A percentile compares a stretch with the other conserved stretches of the same genome.
Evolutionary conservation across 306 rosid genomes (phyloP).

Genomic region (Sicyos edulis): DNA sequence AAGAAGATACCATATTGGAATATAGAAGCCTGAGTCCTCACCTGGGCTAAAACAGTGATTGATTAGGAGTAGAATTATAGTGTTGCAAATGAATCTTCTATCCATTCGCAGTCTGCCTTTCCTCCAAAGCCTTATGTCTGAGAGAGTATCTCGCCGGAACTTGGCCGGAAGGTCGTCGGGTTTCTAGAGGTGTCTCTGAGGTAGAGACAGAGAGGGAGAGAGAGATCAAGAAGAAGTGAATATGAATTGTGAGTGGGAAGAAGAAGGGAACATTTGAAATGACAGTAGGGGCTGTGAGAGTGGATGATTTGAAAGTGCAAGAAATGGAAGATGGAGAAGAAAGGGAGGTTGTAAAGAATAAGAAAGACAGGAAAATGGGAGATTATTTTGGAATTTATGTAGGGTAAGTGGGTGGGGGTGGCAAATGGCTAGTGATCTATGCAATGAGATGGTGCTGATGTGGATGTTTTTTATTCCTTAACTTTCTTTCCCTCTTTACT

Average conservation of each 20-base stretch:
- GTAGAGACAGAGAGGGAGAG: background rate
- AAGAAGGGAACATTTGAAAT: background rate
- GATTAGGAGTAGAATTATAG: slow-evolving; percentile 4
- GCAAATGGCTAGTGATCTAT: slow-evolving; percentile 7
- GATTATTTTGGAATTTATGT: slow-evolving; percentile 15
- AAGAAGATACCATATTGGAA: background rate
- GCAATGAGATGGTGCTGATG: slow-evolving; percentile 13
- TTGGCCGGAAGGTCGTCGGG: background rate
- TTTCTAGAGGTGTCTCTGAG: background rate
- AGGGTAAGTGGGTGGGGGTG: slow-evolving; percentile 12
- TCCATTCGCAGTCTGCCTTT: slow-evolving; percentile 9
- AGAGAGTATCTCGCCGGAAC: background rate
- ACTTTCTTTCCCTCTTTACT: too few species aligned
- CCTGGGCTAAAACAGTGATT: slow-evolving; percentile 12
- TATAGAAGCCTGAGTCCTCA: background rate
- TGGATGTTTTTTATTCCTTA: background rate
- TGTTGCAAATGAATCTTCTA: background rate
- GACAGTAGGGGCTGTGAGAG: background rate
- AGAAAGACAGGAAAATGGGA: background rate
- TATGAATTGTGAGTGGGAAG: background rate
- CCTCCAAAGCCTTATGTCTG: too few species aligned
- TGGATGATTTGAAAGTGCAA: too few species aligned
- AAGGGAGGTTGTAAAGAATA: background rate
- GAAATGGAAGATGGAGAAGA: slow-evolving; percentile 6
- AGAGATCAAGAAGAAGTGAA: background rate